A percentile compares a stretch with the other conserved stretches of the same genome.
Conservation (phyloP, 306 rosid species). For the Ormosia emarginata region DNA sequence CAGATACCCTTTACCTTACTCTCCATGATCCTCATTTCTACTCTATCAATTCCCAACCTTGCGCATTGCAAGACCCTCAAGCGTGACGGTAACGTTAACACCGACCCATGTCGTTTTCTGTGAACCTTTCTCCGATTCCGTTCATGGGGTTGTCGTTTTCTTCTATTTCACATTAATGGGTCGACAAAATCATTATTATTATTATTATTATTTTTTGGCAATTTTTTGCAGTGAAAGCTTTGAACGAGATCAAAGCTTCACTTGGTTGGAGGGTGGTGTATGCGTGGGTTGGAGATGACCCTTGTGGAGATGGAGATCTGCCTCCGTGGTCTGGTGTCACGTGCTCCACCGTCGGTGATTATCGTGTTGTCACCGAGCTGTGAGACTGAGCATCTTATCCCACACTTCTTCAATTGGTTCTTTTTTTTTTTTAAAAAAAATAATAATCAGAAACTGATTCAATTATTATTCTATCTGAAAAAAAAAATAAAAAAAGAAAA, state of each 20-base stretch:
- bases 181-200: not conserved
- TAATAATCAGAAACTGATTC: not conserved
- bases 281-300: constrained; percentile 99
- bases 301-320: constrained; percentile 95
- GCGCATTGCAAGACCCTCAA: constrained; percentile 81
- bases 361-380: constrained; percentile 94
- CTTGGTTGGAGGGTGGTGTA: constrained; percentile 99
- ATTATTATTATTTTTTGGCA: not conserved
- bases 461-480: not conserved
- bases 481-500: not conserved
- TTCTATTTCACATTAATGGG: not conserved
- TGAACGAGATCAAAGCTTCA: constrained; percentile 98
- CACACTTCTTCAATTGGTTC: not conserved
- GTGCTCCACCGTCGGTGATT: constrained; percentile 95
- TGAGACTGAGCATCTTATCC: constrained; percentile 19
- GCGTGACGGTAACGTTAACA: constrained; percentile 69
- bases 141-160: not conserved
- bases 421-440: not conserved
- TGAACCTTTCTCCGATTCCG: not conserved
- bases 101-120: not conserved
- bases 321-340: constrained; percentile 99
- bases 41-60: constrained; percentile 39
- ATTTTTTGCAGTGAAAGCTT: constrained; percentile 70
- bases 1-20: constrained; percentile 32
- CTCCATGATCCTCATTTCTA: constrained; percentile 31